phyloP scores from a whole-genome alignment of 2,329 filamentous ascomycete species.

The Pezicula carpinea region DNA sequence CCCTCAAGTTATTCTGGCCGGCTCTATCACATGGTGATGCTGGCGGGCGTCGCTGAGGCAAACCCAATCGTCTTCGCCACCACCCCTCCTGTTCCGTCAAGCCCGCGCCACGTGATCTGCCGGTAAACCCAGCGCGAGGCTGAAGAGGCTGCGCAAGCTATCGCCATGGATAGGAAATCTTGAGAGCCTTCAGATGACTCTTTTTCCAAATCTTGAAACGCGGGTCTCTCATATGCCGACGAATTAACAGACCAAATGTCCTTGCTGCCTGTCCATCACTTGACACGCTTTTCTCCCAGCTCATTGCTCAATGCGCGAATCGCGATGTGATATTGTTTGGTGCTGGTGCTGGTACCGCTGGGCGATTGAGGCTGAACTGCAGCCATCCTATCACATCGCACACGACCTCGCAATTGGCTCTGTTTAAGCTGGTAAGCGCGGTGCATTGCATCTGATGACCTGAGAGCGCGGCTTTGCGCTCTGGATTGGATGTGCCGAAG shows the following conservation, averaged over 20 bases:
- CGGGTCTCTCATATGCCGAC: not conserved
- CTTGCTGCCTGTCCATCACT: not conserved
- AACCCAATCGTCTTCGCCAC: not conserved
- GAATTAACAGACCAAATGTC: not conserved
- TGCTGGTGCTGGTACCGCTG: not conserved
- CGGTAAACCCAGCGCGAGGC: not conserved
- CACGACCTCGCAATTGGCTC: not conserved
- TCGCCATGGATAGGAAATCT: not conserved
- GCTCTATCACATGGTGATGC: not conserved
- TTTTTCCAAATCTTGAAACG: not conserved
- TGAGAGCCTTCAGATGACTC: slow-evolving; percentile 4
- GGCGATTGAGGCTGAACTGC: slow-evolving; percentile 2
- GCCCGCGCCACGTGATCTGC: not conserved
- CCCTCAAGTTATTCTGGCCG: not conserved
- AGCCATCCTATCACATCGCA: not conserved
- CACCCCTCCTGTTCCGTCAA: not conserved
- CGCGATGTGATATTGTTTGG: not conserved
- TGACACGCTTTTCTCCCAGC: not conserved
- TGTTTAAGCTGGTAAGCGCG: not conserved
- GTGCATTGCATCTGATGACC: slow-evolving; percentile 3
- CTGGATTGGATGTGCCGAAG: not conserved
- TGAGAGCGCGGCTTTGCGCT: not conserved
- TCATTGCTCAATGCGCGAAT: not conserved
- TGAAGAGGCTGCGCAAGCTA: not conserved
- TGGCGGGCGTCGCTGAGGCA: not conserved